Evolutionary conservation across 176 grass and related monocot genomes (phyloP).

Genomic region (Areca catechu): DNA sequence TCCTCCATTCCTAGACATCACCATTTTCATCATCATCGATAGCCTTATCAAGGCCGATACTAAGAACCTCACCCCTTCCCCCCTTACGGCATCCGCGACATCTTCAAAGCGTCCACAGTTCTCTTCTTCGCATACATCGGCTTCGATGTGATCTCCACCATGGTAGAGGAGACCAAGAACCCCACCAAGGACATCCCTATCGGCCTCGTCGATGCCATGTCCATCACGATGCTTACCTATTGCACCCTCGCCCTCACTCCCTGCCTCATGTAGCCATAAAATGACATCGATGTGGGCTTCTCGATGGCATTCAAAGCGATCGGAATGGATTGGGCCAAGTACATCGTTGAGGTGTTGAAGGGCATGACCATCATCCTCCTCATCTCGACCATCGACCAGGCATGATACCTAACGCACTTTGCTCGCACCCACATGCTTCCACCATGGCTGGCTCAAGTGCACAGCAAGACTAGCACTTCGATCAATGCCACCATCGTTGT

Average conservation of each 20-base stretch:
- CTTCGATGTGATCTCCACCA: slow-evolving; percentile 79
- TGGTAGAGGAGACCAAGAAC: slow-evolving; percentile 93
- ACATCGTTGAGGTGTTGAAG: slow-evolving; percentile 52
- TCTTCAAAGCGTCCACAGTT: slow-evolving; percentile 56
- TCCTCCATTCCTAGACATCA: too few species aligned
- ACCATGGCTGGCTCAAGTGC: slow-evolving; percentile 37
- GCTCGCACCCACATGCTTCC: slow-evolving; percentile 45
- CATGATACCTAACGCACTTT: slow-evolving; percentile 60
- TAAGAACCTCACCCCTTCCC: slow-evolving; percentile 47
- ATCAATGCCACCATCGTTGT: slow-evolving; percentile 39
- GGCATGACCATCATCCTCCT: slow-evolving; percentile 60
- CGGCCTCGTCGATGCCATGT: too few species aligned
- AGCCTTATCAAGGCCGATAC: slow-evolving; percentile 34
- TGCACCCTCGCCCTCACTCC: too few species aligned
- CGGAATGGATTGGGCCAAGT: slow-evolving; percentile 74
- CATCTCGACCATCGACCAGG: slow-evolving; percentile 47
- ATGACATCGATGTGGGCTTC: slow-evolving; percentile 35
- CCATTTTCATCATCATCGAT: slow-evolving; percentile 54
- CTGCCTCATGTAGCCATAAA: slow-evolving; percentile 61
- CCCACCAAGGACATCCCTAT: too few species aligned
- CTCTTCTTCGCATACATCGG: too few species aligned
- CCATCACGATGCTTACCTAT: too few species aligned
- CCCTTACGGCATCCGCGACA: slow-evolving; percentile 38
- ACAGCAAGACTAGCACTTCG: slow-evolving; percentile 30
- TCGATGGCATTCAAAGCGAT: slow-evolving; percentile 39